Base-by-base conservation (phyloP, 495 filamentous ascomycete species). In the Articulospora tetracladia region DNA sequence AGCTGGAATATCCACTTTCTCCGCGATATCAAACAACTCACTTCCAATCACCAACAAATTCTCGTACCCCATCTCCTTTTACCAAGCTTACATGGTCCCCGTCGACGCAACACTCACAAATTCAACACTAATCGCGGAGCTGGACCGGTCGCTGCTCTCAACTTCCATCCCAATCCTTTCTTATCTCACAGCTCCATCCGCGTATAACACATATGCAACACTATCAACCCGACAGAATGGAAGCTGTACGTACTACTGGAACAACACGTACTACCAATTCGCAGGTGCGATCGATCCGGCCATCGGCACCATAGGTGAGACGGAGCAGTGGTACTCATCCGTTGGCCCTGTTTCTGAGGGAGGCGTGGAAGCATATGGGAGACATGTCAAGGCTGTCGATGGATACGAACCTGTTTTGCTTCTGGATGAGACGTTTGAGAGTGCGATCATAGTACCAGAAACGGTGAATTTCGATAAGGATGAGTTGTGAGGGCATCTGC, bases 211-310 rank as follows among this genome's bases (percentile, higher is more conserved):
- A 10, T 39, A 23, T 32, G n/a, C 13, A 8, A 26, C 27, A 4
- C 36, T 54, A 6, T 19, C 39, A 19, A 58, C 56, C 11, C 11
- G 51, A 39, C 58, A 60, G 24, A 60, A 60, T 25, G 58, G 58
- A 4, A 55, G 23, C 24, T 48, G 58, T 27, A 48, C 50, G 6
- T 60, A 60, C 17, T 55, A 41, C 32, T 60, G 58, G 58, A 60
- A 60, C 26, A 26, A 60, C 20, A 60, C 58, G 0, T 60, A 60
- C 27, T 60, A 60, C 30, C 26, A 60, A 20, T 48, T 7, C 28
- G 58, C 58, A 19, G 58, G 58, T 2, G 51, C 58, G 11, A 60
- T 60, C 19, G 58, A 60, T 60, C 58, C 58, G 2, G 58, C 58
- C 0, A 60, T 23, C 3, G 58, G 58, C 17, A 53, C 58, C 1